Evolutionary conservation across 2,329 filamentous ascomycete species (phyloP), one percentile per base, ranked within the genome.

Genomic region (Fusarium penzigii): DNA sequence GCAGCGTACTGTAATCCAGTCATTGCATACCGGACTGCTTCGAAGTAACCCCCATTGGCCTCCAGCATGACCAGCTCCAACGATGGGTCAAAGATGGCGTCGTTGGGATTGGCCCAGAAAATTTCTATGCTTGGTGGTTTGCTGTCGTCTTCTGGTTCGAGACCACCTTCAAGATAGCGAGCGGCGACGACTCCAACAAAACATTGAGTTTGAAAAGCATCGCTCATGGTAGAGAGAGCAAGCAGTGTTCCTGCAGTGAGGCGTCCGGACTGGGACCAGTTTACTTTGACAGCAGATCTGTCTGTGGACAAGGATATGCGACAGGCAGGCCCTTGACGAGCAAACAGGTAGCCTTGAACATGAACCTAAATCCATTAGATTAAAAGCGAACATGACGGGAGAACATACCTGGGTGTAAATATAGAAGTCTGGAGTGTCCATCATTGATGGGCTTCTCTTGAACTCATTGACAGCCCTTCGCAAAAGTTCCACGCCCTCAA

Each of bases 11-110:
- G 90, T 2, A 96, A 71, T 0, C 88, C 87, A 13, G 82, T 74
- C 66, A 97, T 77, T 0, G 86, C 87, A 66, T 96, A 84, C 0
- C 89, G 80, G 38, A 83, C 79, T 0, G 89, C 84, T 68, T 97
- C 92, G 57, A 84, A 96, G 66, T 92, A 96, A 1, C 88, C 86
- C 0, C 71, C 70, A 3, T 86, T 81, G 1, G 88, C 80, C 65
- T 96, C 90, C 0, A 96, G 73, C 89, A 96, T 96, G 11, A 92
- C 70, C 68, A 86, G 86, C 61, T 88, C 84, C 34, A 81, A 70
- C 14, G 81, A 78, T 0, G 90, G 85, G 62, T 96, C 88, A 44
- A 95, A 76, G 3, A 80, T 53, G 0, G 85, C 74, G 20, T 92
- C 82, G 3, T 82, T 73, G 0, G 76, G 63, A 8, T 79, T 70